Percentiles rank a stretch among this genome's conserved stretches.
phyloP scores from a whole-genome alignment of 345 rosid genomes.

The Heritiera fomes region DNA sequence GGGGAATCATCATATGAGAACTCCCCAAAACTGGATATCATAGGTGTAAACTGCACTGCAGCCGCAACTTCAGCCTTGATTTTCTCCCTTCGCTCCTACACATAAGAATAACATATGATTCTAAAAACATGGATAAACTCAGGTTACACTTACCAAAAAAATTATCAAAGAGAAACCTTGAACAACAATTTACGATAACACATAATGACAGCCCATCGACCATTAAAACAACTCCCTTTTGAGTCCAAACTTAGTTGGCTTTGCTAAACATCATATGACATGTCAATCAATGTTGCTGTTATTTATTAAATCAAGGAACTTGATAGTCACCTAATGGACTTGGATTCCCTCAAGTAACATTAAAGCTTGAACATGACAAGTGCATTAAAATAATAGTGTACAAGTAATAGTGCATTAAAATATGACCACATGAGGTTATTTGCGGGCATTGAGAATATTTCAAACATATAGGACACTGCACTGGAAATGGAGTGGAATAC shows the following conservation, averaged over 20 bases:
- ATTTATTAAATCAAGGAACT: background rate
- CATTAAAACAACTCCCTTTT: background rate
- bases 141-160: background rate
- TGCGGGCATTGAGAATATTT: conserved; percentile 89
- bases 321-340: conserved; percentile 4
- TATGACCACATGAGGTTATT: conserved; percentile 90
- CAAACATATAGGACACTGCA: conserved; percentile 95
- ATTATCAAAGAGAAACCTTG: background rate
- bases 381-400: background rate
- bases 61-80: conserved; percentile 77
- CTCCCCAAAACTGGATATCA: conserved; percentile 42
- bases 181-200: background rate
- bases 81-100: conserved; percentile 72
- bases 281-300: background rate
- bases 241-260: background rate
- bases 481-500: conserved; percentile 69
- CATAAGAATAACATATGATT: conserved; percentile 28
- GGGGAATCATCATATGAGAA: conserved; percentile 46
- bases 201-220: background rate
- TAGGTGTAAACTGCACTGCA: conserved; percentile 45
- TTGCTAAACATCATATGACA: background rate
- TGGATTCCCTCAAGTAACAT: background rate
- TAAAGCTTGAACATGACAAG: background rate
- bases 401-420: conserved; percentile 46
- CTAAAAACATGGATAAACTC: background rate